Conservation (phyloP, 495 filamentous ascomycete species). For the Tuber borchii region DNA sequence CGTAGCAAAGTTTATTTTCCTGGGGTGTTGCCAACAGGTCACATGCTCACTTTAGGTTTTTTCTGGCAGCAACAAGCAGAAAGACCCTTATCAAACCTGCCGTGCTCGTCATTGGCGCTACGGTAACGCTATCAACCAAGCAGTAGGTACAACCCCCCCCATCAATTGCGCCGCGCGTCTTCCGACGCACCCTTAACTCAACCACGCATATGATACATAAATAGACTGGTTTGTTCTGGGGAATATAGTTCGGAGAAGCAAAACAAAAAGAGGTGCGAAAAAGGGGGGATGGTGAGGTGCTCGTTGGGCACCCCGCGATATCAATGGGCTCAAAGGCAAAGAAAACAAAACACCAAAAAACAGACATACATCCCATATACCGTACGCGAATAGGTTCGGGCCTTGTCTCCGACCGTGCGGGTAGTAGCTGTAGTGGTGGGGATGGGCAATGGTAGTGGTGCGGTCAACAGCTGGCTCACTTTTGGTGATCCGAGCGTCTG, state of each 20-base stretch:
- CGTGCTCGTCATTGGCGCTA: conserved; percentile 3
- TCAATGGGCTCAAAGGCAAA: neutral
- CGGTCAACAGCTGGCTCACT: neutral
- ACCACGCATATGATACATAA: neutral
- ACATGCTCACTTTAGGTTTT: neutral
- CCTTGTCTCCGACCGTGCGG: neutral
- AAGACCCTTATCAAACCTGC: neutral
- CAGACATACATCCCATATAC: neutral
- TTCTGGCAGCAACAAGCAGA: neutral
- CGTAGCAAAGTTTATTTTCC: neutral
- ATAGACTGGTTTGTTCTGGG: neutral
- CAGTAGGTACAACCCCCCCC: neutral
- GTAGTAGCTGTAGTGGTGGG: neutral
- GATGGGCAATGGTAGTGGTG: neutral
- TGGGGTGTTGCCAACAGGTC: neutral
- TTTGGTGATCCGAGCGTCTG: neutral
- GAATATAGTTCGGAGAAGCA: neutral
- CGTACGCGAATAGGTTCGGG: neutral
- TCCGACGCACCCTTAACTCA: neutral
- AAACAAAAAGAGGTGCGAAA: neutral
- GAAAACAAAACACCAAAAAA: neutral
- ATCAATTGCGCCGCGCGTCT: neutral
- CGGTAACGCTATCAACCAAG: neutral
- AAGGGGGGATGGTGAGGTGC: neutral
- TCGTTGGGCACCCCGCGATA: neutral